Base-by-base conservation (phyloP, 2,329 filamentous ascomycete species). In the Apiospora pterosperma region DNA sequence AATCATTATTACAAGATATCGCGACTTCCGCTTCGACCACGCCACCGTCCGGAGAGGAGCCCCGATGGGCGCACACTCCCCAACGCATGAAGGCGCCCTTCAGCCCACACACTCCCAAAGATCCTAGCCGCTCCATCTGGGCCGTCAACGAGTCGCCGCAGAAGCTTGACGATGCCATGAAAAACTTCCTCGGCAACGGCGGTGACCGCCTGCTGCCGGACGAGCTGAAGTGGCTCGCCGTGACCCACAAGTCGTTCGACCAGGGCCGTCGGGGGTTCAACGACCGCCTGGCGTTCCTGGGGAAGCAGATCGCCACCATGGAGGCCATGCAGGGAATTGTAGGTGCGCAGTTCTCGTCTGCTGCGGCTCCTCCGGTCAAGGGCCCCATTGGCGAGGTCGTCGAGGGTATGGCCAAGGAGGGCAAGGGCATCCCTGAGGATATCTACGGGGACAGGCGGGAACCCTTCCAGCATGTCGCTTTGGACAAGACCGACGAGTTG, bases 211-310 rank as follows among this genome's bases (percentile, higher is more conserved):
- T 96, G 76, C 83, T 99, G 65, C 89, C 91, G 2, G 94, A 97
- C 19, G 95, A 99, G 80, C 84, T 96, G 67, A 98, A 97, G 81
- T 99, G 96, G 96, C 82, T 98, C 73, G 94, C 94, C 36, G 88
- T 99, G 64, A 99, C 96, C 69, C 96, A 98, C 79, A 98, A 98
- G 86, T 97, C 93, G 79, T 98, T 97, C 75, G 95, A 99, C 76
- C 93, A 98, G 75, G 96, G 94, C 62, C 85, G 93, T 74, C 90
- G 94, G 82, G 95, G 95, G 1, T 97, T 95, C 81, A 99, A 99
- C 77, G 95, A 97, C 74, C 88, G 92, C 67, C 82, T 99, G 77
- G 92, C 93, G n/a, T 93, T 92, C 74, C 82, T 97, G 63, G 95
- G 73, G 19, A 69, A 72, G 34, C 73, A 72, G 67, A 69, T 73